Percentiles rank a stretch among this genome's conserved stretches.
These are phyloP conservation scores for Tetracladium maxilliforme DNA, from an alignment of 2,329 filamentous ascomycete genomes.

Conservation along the genomic window DNA sequence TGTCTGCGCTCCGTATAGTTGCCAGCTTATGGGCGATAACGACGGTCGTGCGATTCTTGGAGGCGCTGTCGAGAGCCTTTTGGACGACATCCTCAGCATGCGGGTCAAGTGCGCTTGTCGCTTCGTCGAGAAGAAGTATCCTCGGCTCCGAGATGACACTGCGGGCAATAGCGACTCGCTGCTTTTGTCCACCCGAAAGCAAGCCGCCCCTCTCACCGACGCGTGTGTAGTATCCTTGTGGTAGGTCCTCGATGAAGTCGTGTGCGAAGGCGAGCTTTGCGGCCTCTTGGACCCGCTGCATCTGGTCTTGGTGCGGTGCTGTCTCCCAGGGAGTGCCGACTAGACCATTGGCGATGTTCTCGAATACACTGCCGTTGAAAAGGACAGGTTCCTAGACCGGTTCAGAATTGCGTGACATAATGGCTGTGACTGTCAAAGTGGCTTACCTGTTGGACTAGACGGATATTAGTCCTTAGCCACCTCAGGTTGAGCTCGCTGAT, in stretches of 20 bases:
- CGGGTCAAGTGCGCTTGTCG: conserved; percentile 37
- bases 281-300: conserved; percentile 26
- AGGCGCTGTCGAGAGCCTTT: conserved; percentile 30
- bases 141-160: conserved; percentile 47
- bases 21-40: conserved; percentile 35
- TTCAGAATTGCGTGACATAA: too few species aligned
- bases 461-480: conserved; percentile 9
- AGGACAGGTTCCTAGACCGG: conserved; percentile 6
- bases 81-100: conserved; percentile 28
- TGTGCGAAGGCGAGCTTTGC: conserved; percentile 35
- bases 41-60: conserved; percentile 39
- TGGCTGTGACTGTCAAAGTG: too few species aligned
- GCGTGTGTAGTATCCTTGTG: conserved; percentile 43
- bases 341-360: conserved; percentile 30
- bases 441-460: conserved; percentile 9
- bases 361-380: conserved; percentile 5
- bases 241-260: conserved; percentile 34
- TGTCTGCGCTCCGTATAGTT: conserved; percentile 25
- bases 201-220: conserved; percentile 80
- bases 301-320: conserved; percentile 16
- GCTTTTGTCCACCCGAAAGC: conserved; percentile 83
- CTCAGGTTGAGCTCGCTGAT: conserved; percentile 17
- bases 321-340: conserved; percentile 35
- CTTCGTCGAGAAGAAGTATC: conserved; percentile 52
- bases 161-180: conserved; percentile 68